phyloP scores from a whole-genome alignment of 805 yeast species.

The Candida pseudofarinosa region DNA sequence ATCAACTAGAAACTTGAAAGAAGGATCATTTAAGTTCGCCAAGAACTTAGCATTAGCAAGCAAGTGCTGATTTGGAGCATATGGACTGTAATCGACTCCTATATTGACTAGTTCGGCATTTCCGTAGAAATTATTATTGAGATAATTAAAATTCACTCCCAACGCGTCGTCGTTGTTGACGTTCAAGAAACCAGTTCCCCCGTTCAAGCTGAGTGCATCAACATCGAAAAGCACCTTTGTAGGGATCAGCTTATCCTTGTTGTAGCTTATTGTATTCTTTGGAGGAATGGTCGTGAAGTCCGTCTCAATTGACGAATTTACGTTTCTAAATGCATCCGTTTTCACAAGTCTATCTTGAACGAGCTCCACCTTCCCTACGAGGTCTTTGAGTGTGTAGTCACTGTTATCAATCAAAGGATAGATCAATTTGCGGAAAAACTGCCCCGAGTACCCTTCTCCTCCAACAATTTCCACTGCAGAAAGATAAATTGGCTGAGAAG shows the following conservation, averaged over 20 bases:
- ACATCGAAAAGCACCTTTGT: constrained; percentile 43
- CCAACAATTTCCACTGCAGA: constrained; percentile 37
- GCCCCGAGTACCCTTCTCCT: constrained; percentile 41
- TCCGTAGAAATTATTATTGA: constrained; percentile 44
- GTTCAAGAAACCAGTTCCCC: constrained; percentile 31
- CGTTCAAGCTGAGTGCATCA: constrained; percentile 32
- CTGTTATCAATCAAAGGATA: constrained; percentile 38
- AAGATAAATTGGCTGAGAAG: constrained; percentile 33
- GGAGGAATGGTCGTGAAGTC: constrained; percentile 31
- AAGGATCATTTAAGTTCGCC: constrained; percentile 45
- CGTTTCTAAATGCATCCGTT: constrained; percentile 44
- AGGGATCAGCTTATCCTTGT: constrained; percentile 39
- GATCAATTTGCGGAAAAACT: constrained; percentile 44
- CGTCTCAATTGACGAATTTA: constrained; percentile 37
- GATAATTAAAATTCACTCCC: constrained; percentile 35
- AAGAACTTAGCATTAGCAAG: constrained; percentile 41
- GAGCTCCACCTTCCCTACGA: constrained; percentile 28
- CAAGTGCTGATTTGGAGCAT: constrained; percentile 46
- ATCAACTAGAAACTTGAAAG: constrained; percentile 37
- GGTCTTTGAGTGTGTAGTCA: constrained; percentile 41
- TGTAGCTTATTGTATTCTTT: constrained; percentile 20
- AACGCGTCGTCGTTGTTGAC: constrained; percentile 36
- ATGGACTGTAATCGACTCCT: constrained; percentile 46
- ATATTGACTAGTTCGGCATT: constrained; percentile 50
- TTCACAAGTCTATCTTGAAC: constrained; percentile 33